Conservation (phyloP, 1,284 basidiomycete species). For the Afroboletus lepidellus region DNA sequence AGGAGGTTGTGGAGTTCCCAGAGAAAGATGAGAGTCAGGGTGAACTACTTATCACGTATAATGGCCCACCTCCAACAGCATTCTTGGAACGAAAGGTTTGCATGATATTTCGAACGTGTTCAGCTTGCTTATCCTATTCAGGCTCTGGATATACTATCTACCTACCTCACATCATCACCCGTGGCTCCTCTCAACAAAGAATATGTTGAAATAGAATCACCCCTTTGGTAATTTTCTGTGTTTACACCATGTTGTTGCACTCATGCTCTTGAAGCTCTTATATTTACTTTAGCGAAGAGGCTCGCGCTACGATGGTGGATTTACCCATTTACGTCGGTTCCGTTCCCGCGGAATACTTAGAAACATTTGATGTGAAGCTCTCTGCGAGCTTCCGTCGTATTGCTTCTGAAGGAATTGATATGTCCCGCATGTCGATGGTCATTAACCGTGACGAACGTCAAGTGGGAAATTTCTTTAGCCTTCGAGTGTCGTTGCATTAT, state of each 20-base stretch:
- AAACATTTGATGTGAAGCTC: slow-evolving; percentile 70
- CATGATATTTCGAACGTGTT: slow-evolving; percentile 8
- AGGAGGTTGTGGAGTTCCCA: slow-evolving; percentile 87
- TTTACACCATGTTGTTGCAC: slow-evolving; percentile 20
- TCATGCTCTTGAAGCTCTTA: slow-evolving; percentile 55
- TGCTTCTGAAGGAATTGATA: slow-evolving; percentile 79
- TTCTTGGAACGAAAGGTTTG: slow-evolving; percentile 75
- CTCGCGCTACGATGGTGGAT: slow-evolving; percentile 73
- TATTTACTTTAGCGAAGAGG: slow-evolving; percentile 81
- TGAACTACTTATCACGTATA: slow-evolving; percentile 79
- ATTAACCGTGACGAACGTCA: slow-evolving; percentile 88
- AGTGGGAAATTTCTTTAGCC: slow-evolving; percentile 38
- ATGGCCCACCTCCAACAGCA: slow-evolving; percentile 75
- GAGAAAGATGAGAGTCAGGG: slow-evolving; percentile 97
- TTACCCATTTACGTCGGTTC: slow-evolving; percentile 81
- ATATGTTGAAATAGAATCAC: slow-evolving; percentile 90
- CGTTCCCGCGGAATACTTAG: slow-evolving; percentile 80
- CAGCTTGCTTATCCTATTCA: slow-evolving; percentile 30
- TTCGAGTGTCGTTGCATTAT: neutral
- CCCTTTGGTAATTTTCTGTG: slow-evolving; percentile 62
- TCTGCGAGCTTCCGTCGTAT: slow-evolving; percentile 73
- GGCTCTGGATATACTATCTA: slow-evolving; percentile 84
- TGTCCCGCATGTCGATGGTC: slow-evolving; percentile 88
- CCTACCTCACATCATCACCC: slow-evolving; percentile 88
- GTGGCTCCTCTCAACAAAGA: slow-evolving; percentile 92